phyloP scores from a whole-genome alignment of 768 basidiomycete species.

The Leccinum uliginosum region DNA sequence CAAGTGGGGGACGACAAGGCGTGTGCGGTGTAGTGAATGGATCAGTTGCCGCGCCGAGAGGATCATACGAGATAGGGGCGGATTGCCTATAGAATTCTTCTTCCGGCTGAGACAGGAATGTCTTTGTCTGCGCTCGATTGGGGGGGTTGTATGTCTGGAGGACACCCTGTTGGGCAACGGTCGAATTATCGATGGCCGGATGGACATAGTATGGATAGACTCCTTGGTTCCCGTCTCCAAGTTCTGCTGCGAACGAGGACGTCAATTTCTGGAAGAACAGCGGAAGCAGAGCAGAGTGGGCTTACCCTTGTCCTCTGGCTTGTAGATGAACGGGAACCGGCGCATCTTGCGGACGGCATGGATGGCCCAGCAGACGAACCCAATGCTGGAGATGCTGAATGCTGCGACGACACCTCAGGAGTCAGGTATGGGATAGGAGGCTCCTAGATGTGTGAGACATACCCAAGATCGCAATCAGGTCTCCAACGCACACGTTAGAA shows the following conservation, averaged over 20 bases:
- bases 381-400: conserved; percentile 15
- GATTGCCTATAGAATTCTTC: neutral
- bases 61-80: neutral
- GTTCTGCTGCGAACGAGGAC: neutral
- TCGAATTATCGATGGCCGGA: neutral
- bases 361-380: conserved; percentile 18
- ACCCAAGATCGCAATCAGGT: conserved; percentile 24
- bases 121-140: conserved; percentile 8
- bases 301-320: conserved; percentile 1
- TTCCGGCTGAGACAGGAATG: conserved; percentile 1
- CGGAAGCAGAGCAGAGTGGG: neutral
- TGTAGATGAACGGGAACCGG: conserved; percentile 5
- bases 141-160: conserved; percentile 1
- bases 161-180: conserved; percentile 2
- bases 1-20: conserved; percentile 2
- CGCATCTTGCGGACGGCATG: conserved; percentile 22
- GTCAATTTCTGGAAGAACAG: neutral
- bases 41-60: neutral
- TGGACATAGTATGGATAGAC: conserved; percentile 6
- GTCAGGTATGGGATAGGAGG: neutral
- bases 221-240: neutral
- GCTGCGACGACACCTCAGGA: conserved; percentile 2
- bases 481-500: conserved; percentile 19
- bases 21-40: neutral
- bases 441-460: neutral